Conservation (phyloP, 2,329 filamentous ascomycete species). For the Apiospora arundinis region DNA sequence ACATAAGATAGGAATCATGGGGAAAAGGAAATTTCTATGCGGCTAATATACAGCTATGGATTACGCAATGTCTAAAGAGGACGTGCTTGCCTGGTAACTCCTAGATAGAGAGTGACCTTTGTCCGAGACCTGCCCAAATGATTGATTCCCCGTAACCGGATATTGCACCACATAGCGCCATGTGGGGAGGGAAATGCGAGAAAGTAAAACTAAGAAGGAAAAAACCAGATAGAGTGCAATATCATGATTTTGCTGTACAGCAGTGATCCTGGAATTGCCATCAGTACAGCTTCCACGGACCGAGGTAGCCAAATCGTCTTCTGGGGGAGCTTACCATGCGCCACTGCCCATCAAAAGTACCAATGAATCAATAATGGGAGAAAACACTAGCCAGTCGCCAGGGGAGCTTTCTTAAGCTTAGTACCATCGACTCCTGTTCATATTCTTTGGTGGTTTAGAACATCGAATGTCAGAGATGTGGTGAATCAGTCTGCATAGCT, state of each 20-base stretch:
- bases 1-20: neutral
- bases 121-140: conserved; percentile 8
- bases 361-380: neutral
- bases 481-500: neutral
- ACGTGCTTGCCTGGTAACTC: conserved; percentile 25
- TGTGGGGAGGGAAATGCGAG: conserved; percentile 5
- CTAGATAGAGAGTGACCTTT: conserved; percentile 5
- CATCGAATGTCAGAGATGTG: neutral
- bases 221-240: neutral
- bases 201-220: neutral
- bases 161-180: neutral
- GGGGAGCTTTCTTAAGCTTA: neutral
- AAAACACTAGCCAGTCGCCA: neutral
- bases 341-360: neutral
- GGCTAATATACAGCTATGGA: conserved; percentile 14
- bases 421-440: neutral
- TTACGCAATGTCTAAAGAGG: neutral
- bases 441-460: neutral
- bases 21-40: neutral
- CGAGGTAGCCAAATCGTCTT: neutral
- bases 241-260: neutral
- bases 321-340: neutral
- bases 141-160: neutral
- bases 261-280: neutral
- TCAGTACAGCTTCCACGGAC: neutral